A percentile compares a stretch with the other conserved stretches of the same genome.
Conservation (phyloP, 73 alveolate genomes). For the Paramecium sexaurelia region DNA sequence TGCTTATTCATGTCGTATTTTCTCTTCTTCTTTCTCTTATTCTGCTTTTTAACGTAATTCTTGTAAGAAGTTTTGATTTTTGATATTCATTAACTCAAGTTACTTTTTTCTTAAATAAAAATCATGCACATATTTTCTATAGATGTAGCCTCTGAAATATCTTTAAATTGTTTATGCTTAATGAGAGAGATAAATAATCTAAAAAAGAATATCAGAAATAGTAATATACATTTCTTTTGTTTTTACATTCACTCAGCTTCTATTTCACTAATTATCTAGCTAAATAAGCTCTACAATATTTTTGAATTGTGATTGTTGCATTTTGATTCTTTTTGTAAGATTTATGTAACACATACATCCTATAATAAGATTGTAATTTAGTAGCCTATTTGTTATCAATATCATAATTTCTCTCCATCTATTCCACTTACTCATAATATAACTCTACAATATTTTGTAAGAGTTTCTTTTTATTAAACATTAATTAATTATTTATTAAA, state of each 20-base stretch:
- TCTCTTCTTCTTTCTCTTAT: constrained; percentile 53
- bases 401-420: constrained; percentile 51
- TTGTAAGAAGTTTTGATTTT: constrained; percentile 14
- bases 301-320: constrained; percentile 65
- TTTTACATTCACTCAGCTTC: not conserved
- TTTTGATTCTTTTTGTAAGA: constrained; percentile 15
- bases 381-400: constrained; percentile 56
- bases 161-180: constrained; percentile 38
- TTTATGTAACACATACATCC: constrained; percentile 64
- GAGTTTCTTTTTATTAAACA: not conserved
- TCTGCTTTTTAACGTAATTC: constrained; percentile 53
- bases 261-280: constrained; percentile 42
- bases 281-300: constrained; percentile 62
- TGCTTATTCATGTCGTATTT: constrained; percentile 48
- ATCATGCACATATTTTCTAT: constrained; percentile 62
- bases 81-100: constrained; percentile 40
- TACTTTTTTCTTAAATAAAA: constrained; percentile 64
- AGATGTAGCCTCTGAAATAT: constrained; percentile 60
- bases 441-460: not conserved
- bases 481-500: too few relatives aligned
- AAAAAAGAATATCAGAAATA: not conserved
- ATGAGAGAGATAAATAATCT: not conserved
- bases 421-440: constrained; percentile 53
- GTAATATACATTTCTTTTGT: not conserved
- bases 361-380: constrained; percentile 46